Base-by-base conservation (phyloP, 2,329 filamentous ascomycete genomes). In the Alternaria incomplexa region DNA sequence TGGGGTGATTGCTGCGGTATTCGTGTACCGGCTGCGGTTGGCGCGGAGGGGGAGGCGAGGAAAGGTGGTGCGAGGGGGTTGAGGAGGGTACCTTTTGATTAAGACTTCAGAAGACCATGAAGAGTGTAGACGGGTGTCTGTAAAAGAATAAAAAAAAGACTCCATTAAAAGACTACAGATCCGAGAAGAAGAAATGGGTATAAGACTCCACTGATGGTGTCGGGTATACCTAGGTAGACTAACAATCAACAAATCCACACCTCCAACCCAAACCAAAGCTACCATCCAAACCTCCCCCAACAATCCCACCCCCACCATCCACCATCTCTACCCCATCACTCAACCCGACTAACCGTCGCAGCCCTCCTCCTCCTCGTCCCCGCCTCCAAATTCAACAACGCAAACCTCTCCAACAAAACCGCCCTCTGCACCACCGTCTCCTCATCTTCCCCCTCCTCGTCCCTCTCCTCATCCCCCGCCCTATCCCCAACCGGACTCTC, bases 1-100 rank as follows among this genome's bases (percentile, higher is more conserved):
- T 99, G 96, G 92, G 95, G 95, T 6, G 96, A 99, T 79, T 99
- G 96, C 80, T 99, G 96, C 77, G 96, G 96, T 25, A 99, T 99
- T 80, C 95, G 97, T 73, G 96, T 99, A 15, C 96, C 96, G 0
- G 97, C 94, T 76, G 95, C 93, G 56, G 87, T 98, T 61, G 96
- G 94, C 26, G 96, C 96, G 1, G 93, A 93, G 13, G 90, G 93
- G 70, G 95, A 97, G 82, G 90, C 91, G 86, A 90, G 88, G 84
- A 98, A 96, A 83, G 85, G 85, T 70, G 87, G 85, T 28, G 89
- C 86, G 40, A 63, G 65, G 63, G 81, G 83, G 15, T 78, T 96
- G 70, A 87, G 93, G 67, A 87, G 92, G 70, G 90, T 96, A 72
- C 93, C 93, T 0, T 96, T 96, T 80, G 93, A 92, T 79, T 99